Base-by-base conservation (phyloP, 306 rosid genomes). In the Cicer chorassanicum region DNA sequence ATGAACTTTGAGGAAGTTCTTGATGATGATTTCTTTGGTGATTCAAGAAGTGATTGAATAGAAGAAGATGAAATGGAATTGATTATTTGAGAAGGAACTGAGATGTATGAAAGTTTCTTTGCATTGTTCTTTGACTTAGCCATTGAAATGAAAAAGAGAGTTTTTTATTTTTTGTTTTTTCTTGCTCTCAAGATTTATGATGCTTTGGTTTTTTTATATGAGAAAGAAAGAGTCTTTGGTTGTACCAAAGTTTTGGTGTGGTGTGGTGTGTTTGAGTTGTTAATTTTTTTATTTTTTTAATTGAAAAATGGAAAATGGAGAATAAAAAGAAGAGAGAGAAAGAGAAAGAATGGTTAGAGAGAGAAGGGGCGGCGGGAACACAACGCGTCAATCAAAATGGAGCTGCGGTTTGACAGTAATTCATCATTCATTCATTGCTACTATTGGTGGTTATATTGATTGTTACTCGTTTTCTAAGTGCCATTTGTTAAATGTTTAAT, bases 31-130 rank as follows among this genome's bases (percentile, higher is more conserved):
- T 94, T 94, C 79, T 91, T 94, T 36, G 93, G 96, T 0, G 96
- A 80, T 68, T 84, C 74, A 21, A 82, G 74, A 21, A 90, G 83
- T 0, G 91, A 88, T 50, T 87, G 94, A 41, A 93, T 71, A 65
- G 98, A 93, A 68, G 97, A 87, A 0, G 97, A 84, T 40, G 98
- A 88, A 6, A 93, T 61, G 48, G 97, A 88, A 61, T 82, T 89
- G 79, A 93, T 93, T 38, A 93, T 87, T 83, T 90, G 97, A 44
- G 98, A 91, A 11, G 98, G 98, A 39, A 94, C 97, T 2, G 98
- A 88, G 77, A 94, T 94, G 92, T 86, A 94, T 0, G 92, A 90
- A 3, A 90, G 67, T 80, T 87, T 89, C 88, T 84, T 89, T 38
- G 87, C 83, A 49, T 71, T 82, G 79, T 84, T 85, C 81, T 91